Evolutionary conservation across 2,329 filamentous ascomycete species (phyloP), one percentile per base, ranked within the genome.

Genomic region (Sarocladiaceae sp.): DNA sequence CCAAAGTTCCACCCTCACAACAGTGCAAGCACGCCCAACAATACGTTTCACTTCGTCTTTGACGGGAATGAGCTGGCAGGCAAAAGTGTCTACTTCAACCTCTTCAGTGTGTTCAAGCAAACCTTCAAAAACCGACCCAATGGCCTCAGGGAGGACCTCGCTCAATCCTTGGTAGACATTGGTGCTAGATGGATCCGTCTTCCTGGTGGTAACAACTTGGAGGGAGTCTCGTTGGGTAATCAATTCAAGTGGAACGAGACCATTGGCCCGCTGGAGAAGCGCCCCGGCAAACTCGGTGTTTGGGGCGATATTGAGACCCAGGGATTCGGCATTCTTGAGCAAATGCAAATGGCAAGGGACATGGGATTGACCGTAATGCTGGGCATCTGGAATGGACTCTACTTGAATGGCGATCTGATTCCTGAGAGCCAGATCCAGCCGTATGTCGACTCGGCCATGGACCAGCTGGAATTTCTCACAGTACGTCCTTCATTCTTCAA

Each of bases 381-480:
- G 17, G 28, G n/a, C n/a, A n/a, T n/a, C n/a, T 33, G 10, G 22
- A 20, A 8, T 17, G 52, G 52, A 6, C 52, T 53, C 18, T 50
- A 50, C 23, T 63, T 79, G 1, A 64, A 64, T 20, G 59, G 59
- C n/a, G 66, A 71, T 12, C 66, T 67, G 3, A 70, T 71, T 8
- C 57, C 74, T 11, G 66, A 75, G 22, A 60, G 64, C 4, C 70
- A 73, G 7, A 62, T 81, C 4, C 58, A 69, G 25, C 68, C 68
- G 2, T 78, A 72, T 50, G 64, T 80, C 12, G 62, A 78, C 11
- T 71, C 74, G 53, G 74, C 71, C 1, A 58, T 79, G 33, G 66
- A 80, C 55, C 75, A 80, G 57, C 65, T 81, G 22, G 76, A 81
- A 57, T 80, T 79, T 59, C 62, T 79, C 18, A 67, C 72, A 37